phyloP scores from a whole-genome alignment of 495 filamentous ascomycete species.

The Aspergillus homomorphus region DNA sequence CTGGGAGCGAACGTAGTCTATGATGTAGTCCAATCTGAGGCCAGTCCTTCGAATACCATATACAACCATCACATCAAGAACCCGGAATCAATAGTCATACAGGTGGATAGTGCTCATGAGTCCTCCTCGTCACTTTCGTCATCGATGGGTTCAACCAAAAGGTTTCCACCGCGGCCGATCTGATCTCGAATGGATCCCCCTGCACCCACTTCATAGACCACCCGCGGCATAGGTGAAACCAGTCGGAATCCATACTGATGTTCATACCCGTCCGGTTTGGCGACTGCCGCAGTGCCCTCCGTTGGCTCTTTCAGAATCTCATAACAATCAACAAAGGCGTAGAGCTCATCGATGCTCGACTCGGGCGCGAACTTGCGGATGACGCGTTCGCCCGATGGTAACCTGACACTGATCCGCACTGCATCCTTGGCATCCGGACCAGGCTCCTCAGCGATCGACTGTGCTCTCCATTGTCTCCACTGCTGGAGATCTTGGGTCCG shows the following conservation, averaged over 20 bases:
- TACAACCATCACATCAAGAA: background rate
- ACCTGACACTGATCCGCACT: constrained; percentile 77
- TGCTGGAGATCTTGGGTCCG: constrained; percentile 56
- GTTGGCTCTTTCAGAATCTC: constrained; percentile 51
- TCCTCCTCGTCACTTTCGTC: constrained; percentile 56
- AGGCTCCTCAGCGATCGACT: constrained; percentile 66
- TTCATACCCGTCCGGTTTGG: constrained; percentile 63
- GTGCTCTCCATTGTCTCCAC: constrained; percentile 80
- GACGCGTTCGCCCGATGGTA: constrained; percentile 68
- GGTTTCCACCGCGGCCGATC: constrained; percentile 80
- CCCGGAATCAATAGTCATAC: constrained; percentile 4
- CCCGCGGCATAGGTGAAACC: constrained; percentile 76
- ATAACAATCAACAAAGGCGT: constrained; percentile 95
- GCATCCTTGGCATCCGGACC: constrained; percentile 58
- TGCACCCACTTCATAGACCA: constrained; percentile 65
- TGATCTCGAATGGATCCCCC: constrained; percentile 63
- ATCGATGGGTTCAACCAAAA: constrained; percentile 74
- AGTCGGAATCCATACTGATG: constrained; percentile 81
- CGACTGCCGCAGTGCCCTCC: constrained; percentile 26
- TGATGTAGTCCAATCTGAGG: background rate
- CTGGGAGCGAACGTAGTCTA: background rate
- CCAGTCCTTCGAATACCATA: background rate
- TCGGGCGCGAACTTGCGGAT: constrained; percentile 66
- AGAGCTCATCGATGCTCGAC: constrained; percentile 78
- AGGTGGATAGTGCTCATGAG: background rate